A percentile compares a stretch with the other conserved stretches of the same genome.
Conservation (phyloP, 805 yeast species). For the Candida pini region DNA sequence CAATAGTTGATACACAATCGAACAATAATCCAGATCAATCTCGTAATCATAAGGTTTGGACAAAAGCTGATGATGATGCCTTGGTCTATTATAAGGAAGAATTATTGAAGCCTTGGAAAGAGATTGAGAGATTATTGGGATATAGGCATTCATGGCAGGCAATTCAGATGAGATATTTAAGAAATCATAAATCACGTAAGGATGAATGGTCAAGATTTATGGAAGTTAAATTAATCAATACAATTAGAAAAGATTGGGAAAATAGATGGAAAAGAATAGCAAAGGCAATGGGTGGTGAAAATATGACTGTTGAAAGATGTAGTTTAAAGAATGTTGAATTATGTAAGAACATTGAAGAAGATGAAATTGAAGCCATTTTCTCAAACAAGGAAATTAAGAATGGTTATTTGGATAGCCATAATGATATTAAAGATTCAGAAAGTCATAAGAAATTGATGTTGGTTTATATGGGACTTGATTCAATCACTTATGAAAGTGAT, state of each 20-base stretch:
- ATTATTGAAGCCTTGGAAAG: conserved; percentile 33
- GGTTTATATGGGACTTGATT: conserved; percentile 33
- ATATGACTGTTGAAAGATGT: conserved; percentile 26
- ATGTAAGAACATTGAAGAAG: conserved; percentile 27
- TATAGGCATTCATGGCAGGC: conserved; percentile 39
- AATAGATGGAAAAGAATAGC: conserved; percentile 34
- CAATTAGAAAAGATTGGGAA: conserved; percentile 35
- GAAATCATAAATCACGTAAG: conserved; percentile 33
- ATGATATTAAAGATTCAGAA: conserved; percentile 28
- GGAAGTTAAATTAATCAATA: conserved; percentile 26
- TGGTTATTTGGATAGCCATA: conserved; percentile 20
- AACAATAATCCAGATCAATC: too few species aligned
- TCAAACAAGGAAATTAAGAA: conserved; percentile 22
- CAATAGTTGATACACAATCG: too few species aligned
- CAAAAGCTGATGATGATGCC: conserved; percentile 31
- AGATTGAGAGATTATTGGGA: conserved; percentile 28
- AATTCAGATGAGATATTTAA: conserved; percentile 40
- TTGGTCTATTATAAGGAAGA: conserved; percentile 34
- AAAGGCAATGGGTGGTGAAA: conserved; percentile 25
- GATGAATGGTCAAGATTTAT: conserved; percentile 32
- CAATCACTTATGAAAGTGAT: conserved; percentile 29
- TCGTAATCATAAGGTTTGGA: conserved; percentile 24
- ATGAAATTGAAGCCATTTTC: conserved; percentile 21
- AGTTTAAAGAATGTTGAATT: conserved; percentile 26
- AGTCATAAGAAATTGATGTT: conserved; percentile 29